phyloP scores from a whole-genome alignment of 192 early-diverging fungal species.

The Coemansia sp. region DNA sequence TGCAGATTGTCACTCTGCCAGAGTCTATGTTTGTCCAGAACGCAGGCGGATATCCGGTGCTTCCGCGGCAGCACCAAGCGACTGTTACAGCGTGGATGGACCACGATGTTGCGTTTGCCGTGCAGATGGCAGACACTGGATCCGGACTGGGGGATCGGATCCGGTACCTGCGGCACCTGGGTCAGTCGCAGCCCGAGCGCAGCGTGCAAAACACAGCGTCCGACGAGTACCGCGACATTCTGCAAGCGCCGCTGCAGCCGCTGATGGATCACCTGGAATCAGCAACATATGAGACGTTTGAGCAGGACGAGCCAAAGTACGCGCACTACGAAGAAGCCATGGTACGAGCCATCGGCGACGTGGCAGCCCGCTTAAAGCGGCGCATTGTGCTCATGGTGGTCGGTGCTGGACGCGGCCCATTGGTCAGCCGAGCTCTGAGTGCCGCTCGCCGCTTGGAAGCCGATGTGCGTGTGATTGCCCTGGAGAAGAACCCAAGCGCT shows the following conservation, averaged over 20 bases:
- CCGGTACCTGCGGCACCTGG: conserved; percentile 78
- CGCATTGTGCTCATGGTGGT: conserved; percentile 81
- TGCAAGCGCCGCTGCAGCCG: conserved; percentile 85
- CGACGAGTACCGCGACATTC: conserved; percentile 84
- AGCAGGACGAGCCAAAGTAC: conserved; percentile 94
- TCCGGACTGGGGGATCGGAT: conserved; percentile 11
- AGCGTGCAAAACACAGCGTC: conserved; percentile 50
- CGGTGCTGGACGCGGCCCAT: conserved; percentile 93
- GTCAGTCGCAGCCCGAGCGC: conserved; percentile 58
- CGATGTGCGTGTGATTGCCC: conserved; percentile 72
- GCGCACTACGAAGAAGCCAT: conserved; percentile 81
- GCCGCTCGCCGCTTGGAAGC: conserved; percentile 67
- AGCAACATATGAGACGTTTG: conserved; percentile 94
- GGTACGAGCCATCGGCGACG: conserved; percentile 59
- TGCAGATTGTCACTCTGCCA: conserved; percentile 74
- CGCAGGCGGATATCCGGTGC: conserved; percentile 83
- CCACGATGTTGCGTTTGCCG: conserved; percentile 29
- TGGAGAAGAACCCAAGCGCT: conserved; percentile 98
- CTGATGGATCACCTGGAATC: conserved; percentile 94
- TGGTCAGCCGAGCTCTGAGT: conserved; percentile 83
- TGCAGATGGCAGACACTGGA: conserved; percentile 6
- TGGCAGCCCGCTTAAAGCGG: background rate
- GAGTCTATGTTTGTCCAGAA: conserved; percentile 74
- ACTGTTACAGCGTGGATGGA: conserved; percentile 41
- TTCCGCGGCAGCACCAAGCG: conserved; percentile 74